A percentile compares a stretch with the other conserved stretches of the same genome.
Conservation (phyloP, 345 rosid genomes). For the Euphorbia lathyris region DNA sequence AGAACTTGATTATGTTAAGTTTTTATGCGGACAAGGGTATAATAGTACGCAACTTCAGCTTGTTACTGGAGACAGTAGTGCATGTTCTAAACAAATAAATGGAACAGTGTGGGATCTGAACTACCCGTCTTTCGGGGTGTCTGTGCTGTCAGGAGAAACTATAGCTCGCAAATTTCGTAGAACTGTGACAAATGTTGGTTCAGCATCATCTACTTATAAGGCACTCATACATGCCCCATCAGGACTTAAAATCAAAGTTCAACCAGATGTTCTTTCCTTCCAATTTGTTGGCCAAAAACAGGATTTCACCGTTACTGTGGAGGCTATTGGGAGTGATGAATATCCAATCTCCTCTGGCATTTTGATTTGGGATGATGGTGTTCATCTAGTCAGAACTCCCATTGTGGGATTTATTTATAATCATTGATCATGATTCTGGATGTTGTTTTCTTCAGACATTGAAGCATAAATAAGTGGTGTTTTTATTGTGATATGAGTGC, state of each 20-base stretch:
- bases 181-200: conserved; percentile 41
- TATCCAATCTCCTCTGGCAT: conserved; percentile 20
- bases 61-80: conserved; percentile 23
- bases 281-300: conserved; percentile 8
- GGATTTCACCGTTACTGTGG: conserved; percentile 25
- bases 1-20: not conserved
- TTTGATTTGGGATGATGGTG: conserved; percentile 39
- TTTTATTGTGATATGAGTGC: no score
- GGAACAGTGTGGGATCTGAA: conserved; percentile 44
- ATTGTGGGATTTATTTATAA: conserved; percentile 20
- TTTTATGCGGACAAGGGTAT: conserved; percentile 45
- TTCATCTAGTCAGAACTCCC: conserved; percentile 39
- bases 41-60: conserved; percentile 7
- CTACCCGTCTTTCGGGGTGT: conserved; percentile 38
- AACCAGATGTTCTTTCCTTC: conserved; percentile 7
- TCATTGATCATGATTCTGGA: no score
- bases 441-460: no score
- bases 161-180: conserved; percentile 21
- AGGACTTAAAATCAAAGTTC: conserved; percentile 2
- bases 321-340: not conserved
- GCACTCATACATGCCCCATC: conserved; percentile 11
- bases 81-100: conserved; percentile 13
- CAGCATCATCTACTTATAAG: conserved; percentile 22
- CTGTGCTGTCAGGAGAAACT: not conserved
- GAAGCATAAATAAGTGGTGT: no score